phyloP scores from a whole-genome alignment of 305 asterid species.

The Fraxinus baroniana region DNA sequence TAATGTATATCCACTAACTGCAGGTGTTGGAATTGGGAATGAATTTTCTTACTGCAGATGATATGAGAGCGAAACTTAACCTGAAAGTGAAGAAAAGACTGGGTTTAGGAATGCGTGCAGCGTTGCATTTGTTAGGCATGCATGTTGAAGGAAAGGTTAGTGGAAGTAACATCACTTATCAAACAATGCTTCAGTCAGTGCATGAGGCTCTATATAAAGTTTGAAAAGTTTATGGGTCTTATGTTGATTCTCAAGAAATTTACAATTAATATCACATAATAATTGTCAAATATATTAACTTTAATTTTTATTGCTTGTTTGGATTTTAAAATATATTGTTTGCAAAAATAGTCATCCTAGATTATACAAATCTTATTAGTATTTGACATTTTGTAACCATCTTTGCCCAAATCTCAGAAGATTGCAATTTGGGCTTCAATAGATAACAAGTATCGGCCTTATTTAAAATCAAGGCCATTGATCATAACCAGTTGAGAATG shows the following conservation, averaged over 20 bases:
- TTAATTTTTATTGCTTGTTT: not conserved
- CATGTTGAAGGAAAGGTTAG: conserved; percentile 95
- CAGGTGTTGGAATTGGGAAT: conserved; percentile 92
- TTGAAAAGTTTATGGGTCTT: not conserved
- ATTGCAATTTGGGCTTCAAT: not conserved
- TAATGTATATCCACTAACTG: conserved; percentile 20
- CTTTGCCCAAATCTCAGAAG: conserved; percentile 4
- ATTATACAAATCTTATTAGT: not conserved
- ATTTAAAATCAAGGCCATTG: not conserved
- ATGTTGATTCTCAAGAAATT: not conserved
- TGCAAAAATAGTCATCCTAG: not conserved
- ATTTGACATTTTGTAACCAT: conserved; percentile 15
- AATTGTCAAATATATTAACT: not conserved
- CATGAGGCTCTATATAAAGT: not conserved
- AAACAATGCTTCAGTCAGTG: not conserved
- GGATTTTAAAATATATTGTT: not conserved
- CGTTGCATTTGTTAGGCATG: conserved; percentile 85
- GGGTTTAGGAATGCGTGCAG: conserved; percentile 88
- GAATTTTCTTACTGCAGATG: conserved; percentile 86
- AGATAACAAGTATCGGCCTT: not conserved
- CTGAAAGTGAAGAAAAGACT: conserved; percentile 70
- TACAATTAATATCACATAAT: not conserved
- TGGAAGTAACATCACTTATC: not conserved
- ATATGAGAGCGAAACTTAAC: conserved; percentile 82
- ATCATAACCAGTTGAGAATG: conserved; percentile 7